Base-by-base conservation (phyloP, 805 yeast genomes). In the Metschnikowia corniflorae region DNA sequence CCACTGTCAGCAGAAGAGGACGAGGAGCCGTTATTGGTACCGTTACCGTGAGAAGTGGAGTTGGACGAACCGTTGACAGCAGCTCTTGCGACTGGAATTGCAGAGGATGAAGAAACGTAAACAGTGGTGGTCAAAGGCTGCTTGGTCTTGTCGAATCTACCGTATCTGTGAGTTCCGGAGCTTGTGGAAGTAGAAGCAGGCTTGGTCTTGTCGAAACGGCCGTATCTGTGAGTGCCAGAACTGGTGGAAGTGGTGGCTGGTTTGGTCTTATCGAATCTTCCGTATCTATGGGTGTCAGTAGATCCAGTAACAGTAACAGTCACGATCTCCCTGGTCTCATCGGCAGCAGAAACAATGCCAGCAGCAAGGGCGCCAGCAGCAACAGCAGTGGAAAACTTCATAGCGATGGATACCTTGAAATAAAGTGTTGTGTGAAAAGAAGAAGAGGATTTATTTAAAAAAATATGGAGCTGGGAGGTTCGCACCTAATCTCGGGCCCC, bases 91-190 rank as follows among this genome's bases (percentile, higher is more conserved):
- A 43, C 53, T 26, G 47, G 48, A 19, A 33, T 41, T 14, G 42
- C 43, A 49, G 29, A 50, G 49, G 42, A 27, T 15, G 35, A 28
- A 21, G 26, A 7, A 16, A 56, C 54, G 47, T 43, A 62, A 12
- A 58, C 60, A 26, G 69, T 63, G 46, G 68, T 61, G 49, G 68
- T 63, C 31, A 54, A 38, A 27, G 68, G 60, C n/a, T 39, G 47
- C 49, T 55, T 57, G 31, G 48, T 44, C 60, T 74, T 70, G 68
- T 76, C 67, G 54, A 76, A 76, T 53, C 68, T 68, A 47, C 85
- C 85, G 47, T 65, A 66, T 44, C 59, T 70, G 65, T 78, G 80
- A 30, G 82, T 77, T 8, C 44, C 44, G 29, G 47, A 21, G 7
- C 40, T 24, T 7, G 44, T 39, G 16, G 43, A 37, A 17, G 42